Base-by-base conservation (phyloP, 148 eudicot genomes). In the Camellia lanceoleosa region DNA sequence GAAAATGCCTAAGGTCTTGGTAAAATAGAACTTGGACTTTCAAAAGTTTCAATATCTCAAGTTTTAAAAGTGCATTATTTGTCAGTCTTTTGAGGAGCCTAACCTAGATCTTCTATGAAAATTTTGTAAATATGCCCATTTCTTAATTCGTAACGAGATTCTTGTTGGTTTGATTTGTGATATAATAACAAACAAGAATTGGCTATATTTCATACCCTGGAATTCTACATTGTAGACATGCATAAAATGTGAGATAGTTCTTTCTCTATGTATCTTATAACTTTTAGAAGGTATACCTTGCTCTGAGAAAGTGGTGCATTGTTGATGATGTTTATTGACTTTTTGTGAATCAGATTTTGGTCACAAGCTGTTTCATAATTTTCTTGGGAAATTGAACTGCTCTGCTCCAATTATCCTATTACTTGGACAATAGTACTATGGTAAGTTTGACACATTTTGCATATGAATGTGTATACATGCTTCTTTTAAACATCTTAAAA, bases 371-470 rank as follows among this genome's bases (percentile, higher is more conserved):
- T 16, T 42, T 75, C 47, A 11, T 38, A 38, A 56, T 51, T 16
- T 9, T 66, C 12, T 66, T n/a, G 41, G 18, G 20, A 43, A 44
- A 54, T 59, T 54, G 18, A 30, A 20, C 30, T 78, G 41, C 7
- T 16, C 16, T 78, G 49, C 73, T 20, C 30, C 72, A 77, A 41
- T 51, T 38, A 77, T 77, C 79, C 44, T 64, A 20, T 2, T 49
- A 77, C 58, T 30, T 64, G 79, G 20, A 77, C 30, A 77, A 66
- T 15, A 10, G 13, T 66, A 66, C 20, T 20, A 77, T 77, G 80
- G 80, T 65, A 66, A 65, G 72, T 51, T 77, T 3, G 10, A 66
- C 51, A 4, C 43, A 0, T 23, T 77, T 18, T 30, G 23, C 38
- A 52, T 30, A 20, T 14, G 14, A 47, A 16, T 10, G 44, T 5